Evolutionary conservation across 441 rosid genomes (phyloP).

Genomic region (Bocquillonia castaneifolia): DNA sequence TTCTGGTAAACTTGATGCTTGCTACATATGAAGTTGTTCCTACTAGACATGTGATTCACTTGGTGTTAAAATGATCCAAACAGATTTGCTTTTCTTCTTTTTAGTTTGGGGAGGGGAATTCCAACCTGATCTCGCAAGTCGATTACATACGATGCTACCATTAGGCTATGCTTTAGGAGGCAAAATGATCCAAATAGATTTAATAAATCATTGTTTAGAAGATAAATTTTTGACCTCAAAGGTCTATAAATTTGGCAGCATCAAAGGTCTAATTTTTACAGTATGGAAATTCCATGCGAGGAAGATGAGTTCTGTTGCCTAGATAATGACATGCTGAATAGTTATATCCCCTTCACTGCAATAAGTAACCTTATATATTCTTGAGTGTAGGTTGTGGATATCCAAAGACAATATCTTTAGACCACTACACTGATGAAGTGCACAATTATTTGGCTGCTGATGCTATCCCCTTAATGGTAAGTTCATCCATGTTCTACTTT

Average conservation of each 20-base stretch:
- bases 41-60: too few relatives aligned
- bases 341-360: conserved; percentile 1
- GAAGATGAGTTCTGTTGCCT: background rate
- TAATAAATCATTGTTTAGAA: too few relatives aligned
- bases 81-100: too few relatives aligned
- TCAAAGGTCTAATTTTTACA: too few relatives aligned
- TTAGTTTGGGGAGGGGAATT: too few relatives aligned
- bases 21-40: too few relatives aligned
- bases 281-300: background rate
- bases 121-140: too few relatives aligned
- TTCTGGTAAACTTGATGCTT: background rate
- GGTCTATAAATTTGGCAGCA: background rate
- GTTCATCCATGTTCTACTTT: conserved; percentile 7
- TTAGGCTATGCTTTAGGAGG: too few relatives aligned
- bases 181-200: too few relatives aligned
- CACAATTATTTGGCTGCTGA: conserved; percentile 37
- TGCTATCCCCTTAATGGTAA: conserved; percentile 37
- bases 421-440: conserved; percentile 35
- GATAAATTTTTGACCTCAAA: background rate
- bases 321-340: background rate
- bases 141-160: too few relatives aligned
- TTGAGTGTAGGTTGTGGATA: conserved; percentile 47
- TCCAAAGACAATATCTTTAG: conserved; percentile 59
- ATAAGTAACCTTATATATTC: conserved; percentile 7
- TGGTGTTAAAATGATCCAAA: too few relatives aligned